Conservation (phyloP, 345 rosid species). For the Hibiscus syriacus region DNA sequence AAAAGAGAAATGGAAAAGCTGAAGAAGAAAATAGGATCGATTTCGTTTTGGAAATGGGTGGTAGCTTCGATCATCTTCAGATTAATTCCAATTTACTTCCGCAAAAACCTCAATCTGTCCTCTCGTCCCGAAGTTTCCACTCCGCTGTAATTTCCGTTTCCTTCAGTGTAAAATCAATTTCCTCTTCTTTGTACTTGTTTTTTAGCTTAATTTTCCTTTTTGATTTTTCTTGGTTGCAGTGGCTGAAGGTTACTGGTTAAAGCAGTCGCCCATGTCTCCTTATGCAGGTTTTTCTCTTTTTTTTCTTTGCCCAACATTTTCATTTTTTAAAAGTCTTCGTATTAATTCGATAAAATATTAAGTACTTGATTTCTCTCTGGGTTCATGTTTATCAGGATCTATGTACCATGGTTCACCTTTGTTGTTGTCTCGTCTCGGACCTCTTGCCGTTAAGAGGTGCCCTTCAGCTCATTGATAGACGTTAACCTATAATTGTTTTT, state of each 20-base stretch:
- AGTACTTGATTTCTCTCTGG: background rate
- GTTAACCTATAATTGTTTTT: background rate
- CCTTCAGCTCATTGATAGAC: background rate
- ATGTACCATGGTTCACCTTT: constrained; percentile 97
- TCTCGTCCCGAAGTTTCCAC: constrained; percentile 95
- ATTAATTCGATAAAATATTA: background rate
- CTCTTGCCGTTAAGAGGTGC: constrained; percentile 71
- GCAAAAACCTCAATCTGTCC: constrained; percentile 9
- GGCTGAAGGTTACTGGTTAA: constrained; percentile 96
- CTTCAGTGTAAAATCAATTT: background rate
- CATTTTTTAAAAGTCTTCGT: too few species aligned
- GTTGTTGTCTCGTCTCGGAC: constrained; percentile 72
- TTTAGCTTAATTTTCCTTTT: background rate
- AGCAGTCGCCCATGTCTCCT: constrained; percentile 85
- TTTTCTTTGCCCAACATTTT: too few species aligned
- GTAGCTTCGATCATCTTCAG: constrained; percentile 13
- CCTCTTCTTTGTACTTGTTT: background rate
- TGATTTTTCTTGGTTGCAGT: constrained; percentile 30
- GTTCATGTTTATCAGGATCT: constrained; percentile 50
- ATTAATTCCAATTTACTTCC: constrained; percentile 6
- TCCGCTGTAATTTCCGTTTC: constrained; percentile 59
- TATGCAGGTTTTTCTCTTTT: constrained; percentile 49
- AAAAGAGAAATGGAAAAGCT: background rate
- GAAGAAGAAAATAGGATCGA: background rate
- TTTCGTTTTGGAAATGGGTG: constrained; percentile 11